Evolutionary conservation across 805 yeast species (phyloP), one percentile per base, ranked within the genome.

Genomic region (Candida manassasensis): DNA sequence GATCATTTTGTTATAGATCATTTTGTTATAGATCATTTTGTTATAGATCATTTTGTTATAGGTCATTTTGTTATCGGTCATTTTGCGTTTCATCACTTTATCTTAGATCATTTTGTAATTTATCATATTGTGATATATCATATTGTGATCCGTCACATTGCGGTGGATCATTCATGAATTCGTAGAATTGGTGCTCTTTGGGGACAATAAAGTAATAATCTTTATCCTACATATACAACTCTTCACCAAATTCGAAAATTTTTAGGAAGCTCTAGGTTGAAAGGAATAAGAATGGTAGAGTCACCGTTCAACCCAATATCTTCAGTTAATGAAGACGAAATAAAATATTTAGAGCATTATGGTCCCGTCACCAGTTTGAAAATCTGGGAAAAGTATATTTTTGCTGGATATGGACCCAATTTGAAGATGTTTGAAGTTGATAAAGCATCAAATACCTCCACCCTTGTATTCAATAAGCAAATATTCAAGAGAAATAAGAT

Each of bases 351-450:
- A 18, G 31, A 37, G 3, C 80, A 75, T 43, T 65, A 71, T 45
- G 89, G 94, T 1, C 93, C 96, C 0, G 77, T 84, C 0, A 76
- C 93, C 2, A 74, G 84, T 3, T 62, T 84, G 24, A 71, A 67
- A 43, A 44, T 64, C 29, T 70, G 73, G 42, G 46, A 54, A 7
- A 52, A 65, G 3, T 59, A 57, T 22, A 44, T 62, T 0, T 55
- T 76, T 4, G 79, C 77, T 2, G 96, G 90, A 0, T 75, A 78
- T 43, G 97, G 97, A 0, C 82, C 93, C 2, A 55, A 54, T 9
- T 52, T 88, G 36, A 72, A 75, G 44, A 58, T 78, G 1, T 81
- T 75, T 53, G 63, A 73, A 41, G 65, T 75, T 50, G 50, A 45
- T 11, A 35, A 41, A 4, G 36, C 34, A 25, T 17, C 31, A 15